phyloP scores from a whole-genome alignment of 257 asterid genomes.

The Anisodus acutangulus region DNA sequence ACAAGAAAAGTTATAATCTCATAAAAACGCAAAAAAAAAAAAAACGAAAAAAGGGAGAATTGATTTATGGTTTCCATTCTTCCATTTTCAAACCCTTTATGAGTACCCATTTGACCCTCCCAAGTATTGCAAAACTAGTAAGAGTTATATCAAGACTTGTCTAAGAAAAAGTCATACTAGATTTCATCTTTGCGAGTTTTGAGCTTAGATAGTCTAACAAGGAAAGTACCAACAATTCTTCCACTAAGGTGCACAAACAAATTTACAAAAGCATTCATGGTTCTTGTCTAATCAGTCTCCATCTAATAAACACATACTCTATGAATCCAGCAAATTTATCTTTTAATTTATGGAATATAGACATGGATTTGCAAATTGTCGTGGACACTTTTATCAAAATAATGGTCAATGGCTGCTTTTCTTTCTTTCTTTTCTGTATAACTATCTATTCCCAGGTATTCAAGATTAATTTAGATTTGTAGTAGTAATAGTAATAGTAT shows the following conservation, averaged over 20 bases:
- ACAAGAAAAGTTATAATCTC: background rate
- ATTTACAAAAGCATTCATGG: constrained; percentile 19
- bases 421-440: too few species aligned
- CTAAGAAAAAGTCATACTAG: background rate
- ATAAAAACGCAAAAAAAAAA: background rate
- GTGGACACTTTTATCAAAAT: background rate
- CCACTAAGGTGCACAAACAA: background rate
- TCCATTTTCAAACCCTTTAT: background rate
- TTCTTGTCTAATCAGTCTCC: constrained; percentile 15
- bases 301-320: background rate
- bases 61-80: background rate
- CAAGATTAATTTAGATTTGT: too few species aligned
- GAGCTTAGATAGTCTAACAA: background rate
- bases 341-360: background rate
- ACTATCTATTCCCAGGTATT: too few species aligned
- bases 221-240: background rate
- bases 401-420: background rate
- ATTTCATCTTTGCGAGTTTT: background rate
- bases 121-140: background rate
- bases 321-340: background rate
- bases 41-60: background rate
- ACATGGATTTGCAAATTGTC: background rate
- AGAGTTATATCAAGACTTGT: background rate
- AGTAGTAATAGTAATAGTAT: too few species aligned
- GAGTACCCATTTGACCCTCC: constrained; percentile 5